A percentile compares a stretch with the other conserved stretches of the same genome.
Conservation (phyloP, 345 rosid species). For the Ceriops tagal region DNA sequence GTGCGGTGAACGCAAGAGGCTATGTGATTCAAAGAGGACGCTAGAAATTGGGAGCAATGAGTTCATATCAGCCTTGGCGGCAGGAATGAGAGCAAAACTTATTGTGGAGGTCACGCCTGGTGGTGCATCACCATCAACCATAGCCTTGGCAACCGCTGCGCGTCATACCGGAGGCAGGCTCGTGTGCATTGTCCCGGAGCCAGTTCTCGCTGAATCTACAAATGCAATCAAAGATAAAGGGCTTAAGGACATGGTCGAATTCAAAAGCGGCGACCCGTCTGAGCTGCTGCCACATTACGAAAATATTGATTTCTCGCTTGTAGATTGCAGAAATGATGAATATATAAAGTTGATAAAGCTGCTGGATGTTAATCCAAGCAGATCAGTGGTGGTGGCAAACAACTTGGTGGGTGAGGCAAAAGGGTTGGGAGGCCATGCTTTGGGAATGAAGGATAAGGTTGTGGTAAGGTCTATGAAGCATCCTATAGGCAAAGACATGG, state of each 20-base stretch:
- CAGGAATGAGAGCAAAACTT: slow-evolving; percentile 41
- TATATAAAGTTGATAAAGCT: slow-evolving; percentile 22
- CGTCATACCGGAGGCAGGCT: slow-evolving; percentile 42
- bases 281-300: slow-evolving; percentile 29
- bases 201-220: slow-evolving; percentile 26
- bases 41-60: slow-evolving; percentile 42
- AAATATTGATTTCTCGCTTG: slow-evolving; percentile 41
- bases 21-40: slow-evolving; percentile 19
- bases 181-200: slow-evolving; percentile 42
- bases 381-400: slow-evolving; percentile 43
- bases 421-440: slow-evolving; percentile 36
- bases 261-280: slow-evolving; percentile 39
- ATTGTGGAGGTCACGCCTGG: slow-evolving; percentile 40
- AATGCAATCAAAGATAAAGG: slow-evolving; percentile 31
- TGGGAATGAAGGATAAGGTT: slow-evolving; percentile 25
- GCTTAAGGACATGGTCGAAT: slow-evolving; percentile 38
- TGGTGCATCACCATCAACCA: slow-evolving; percentile 35
- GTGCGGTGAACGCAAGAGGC: slow-evolving; percentile 25
- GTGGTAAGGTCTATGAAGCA: slow-evolving; percentile 40
- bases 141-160: slow-evolving; percentile 54
- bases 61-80: slow-evolving; percentile 54
- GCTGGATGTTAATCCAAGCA: slow-evolving; percentile 36
- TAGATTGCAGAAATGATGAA: slow-evolving; percentile 39
- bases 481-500: slow-evolving; percentile 47
- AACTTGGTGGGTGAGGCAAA: slow-evolving; percentile 33